Evolutionary conservation across 257 asterid genomes (phyloP), one percentile per base, ranked within the genome.

Genomic region (Lavandula angustifolia): DNA sequence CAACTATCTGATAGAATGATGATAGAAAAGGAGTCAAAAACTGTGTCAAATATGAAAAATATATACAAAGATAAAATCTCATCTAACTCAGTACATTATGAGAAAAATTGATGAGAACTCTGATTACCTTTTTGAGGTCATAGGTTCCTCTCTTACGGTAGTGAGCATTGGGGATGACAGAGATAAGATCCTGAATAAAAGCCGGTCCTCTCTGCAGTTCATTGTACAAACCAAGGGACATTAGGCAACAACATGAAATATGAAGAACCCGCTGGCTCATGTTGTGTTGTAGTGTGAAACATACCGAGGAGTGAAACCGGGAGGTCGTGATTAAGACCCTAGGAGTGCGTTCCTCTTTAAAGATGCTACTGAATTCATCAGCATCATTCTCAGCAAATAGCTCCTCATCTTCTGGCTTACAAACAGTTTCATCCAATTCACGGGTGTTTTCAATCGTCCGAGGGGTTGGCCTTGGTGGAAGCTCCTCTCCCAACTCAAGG

Each of bases 391-490:
- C 91, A 54, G 84, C 96, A 79, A 81, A 89, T 27, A 92, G 81
- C 85, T 92, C 99, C 9, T 89, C 99, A 16, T 92, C 97, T 37
- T 92, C 99, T 3, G 99, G 96, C 73, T 66, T 81, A 80, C 97
- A 87, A 0, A 89, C 75, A 16, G 99, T 92, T 75, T 89, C 96
- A 58, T 92, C 99, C 9, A 47, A 14, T 60, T 92, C 99, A 68
- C 99, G 85, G 7, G 99, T 89, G 77, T 92, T 92, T 66, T 92
- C 99, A 42, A 89, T 89, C 1, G 99, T 92, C 12, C 87, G 95
- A 29, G 97, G 97, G 43, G 70, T 75, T 67, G 67, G 76, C 76
- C 59, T 85, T 0, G 88, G 77, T 1, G 94, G 90, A 62, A 88
- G 99, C 80, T 92, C 99, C 74, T 92, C 90, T 3, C 99, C 99